Percentiles rank a stretch among this genome's conserved stretches.
phyloP scores from a whole-genome alignment of 352 stramenopile genomes.

The Pythium monospermum region DNA sequence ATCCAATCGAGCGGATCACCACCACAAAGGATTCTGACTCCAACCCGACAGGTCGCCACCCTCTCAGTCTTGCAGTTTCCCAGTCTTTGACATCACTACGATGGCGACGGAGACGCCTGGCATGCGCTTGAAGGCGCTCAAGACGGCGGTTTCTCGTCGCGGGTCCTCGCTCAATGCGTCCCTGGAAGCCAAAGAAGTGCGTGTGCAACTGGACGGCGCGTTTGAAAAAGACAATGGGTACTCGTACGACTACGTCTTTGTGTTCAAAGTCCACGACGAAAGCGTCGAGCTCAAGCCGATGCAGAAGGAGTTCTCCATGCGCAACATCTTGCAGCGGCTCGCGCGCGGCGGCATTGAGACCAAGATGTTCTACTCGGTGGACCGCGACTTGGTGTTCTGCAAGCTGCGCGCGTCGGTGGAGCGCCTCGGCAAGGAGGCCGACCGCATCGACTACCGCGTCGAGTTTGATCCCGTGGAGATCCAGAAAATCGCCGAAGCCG shows the following conservation, averaged over 20 bases:
- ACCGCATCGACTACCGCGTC: constrained; percentile 76
- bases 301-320: constrained; percentile 73
- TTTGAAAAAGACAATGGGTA: constrained; percentile 66
- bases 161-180: constrained; percentile 63
- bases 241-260: constrained; percentile 77
- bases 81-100: no score
- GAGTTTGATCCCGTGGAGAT: constrained; percentile 63
- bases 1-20: no score
- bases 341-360: constrained; percentile 69
- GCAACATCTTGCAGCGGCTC: constrained; percentile 60
- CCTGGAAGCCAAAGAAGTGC: constrained; percentile 56
- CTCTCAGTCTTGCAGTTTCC: neutral
- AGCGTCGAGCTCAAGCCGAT: constrained; percentile 35
- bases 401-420: constrained; percentile 68
- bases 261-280: constrained; percentile 81
- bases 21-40: no score
- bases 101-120: constrained; percentile 22
- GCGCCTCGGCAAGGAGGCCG: constrained; percentile 58
- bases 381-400: constrained; percentile 69
- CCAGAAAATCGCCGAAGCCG: constrained; percentile 43
- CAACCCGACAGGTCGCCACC: no score
- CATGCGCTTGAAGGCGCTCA: constrained; percentile 47
- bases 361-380: constrained; percentile 78
- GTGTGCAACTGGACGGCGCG: constrained; percentile 49
- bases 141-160: constrained; percentile 56